phyloP scores from a whole-genome alignment of 2,329 filamentous ascomycete genomes.

The Talaromyces verruculosus region DNA sequence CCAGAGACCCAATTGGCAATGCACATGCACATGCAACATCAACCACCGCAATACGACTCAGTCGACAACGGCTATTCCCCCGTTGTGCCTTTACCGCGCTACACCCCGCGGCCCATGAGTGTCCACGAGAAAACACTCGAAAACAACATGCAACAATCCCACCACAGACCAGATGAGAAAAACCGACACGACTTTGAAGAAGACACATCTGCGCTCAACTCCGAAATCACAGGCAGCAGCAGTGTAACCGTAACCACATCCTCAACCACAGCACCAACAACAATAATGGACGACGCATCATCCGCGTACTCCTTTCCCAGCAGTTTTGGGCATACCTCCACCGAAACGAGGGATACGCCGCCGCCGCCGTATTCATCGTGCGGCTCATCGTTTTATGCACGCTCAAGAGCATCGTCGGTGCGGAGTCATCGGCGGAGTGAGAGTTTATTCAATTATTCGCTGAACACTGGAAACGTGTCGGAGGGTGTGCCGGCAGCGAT shows the following conservation, averaged over 20 bases:
- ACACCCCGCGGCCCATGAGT: conserved; percentile 42
- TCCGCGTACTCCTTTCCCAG: conserved; percentile 45
- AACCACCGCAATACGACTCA: conserved; percentile 21
- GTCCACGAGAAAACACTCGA: conserved; percentile 43
- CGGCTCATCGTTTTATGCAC: conserved; percentile 33
- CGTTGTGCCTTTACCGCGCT: conserved; percentile 40
- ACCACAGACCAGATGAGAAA: conserved; percentile 38
- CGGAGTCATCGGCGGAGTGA: conserved; percentile 19
- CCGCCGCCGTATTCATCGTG: conserved; percentile 44
- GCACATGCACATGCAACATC: conserved; percentile 5
- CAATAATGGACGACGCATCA: conserved; percentile 33
- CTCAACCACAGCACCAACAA: background rate
- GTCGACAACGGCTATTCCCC: conserved; percentile 34
- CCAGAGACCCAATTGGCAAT: conserved; percentile 6
- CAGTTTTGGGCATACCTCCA: conserved; percentile 47
- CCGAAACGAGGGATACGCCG: conserved; percentile 44
- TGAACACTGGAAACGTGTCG: background rate
- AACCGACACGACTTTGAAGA: conserved; percentile 29
- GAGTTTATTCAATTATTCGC: conserved; percentile 7
- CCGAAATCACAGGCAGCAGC: conserved; percentile 31
- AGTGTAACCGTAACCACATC: conserved; percentile 10
- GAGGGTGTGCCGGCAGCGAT: conserved; percentile 7
- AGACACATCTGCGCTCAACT: conserved; percentile 1
- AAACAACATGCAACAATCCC: conserved; percentile 27
- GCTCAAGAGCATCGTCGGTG: conserved; percentile 36